Conservation (phyloP, 164 flowering plant species). For the Aristolochia contorta region DNA sequence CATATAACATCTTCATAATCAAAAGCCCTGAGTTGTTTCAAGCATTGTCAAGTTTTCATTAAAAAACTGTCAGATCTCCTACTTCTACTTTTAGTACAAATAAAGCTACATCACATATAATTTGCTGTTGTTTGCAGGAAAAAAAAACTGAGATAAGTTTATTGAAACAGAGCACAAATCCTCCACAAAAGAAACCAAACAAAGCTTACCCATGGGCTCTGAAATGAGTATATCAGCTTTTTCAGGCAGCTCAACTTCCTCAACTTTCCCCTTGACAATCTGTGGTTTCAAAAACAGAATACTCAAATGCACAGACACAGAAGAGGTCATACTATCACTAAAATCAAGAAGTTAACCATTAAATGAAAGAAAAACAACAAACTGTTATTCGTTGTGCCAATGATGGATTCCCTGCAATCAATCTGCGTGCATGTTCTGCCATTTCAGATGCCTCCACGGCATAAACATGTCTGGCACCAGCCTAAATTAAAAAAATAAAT, state of each 20-base stretch:
- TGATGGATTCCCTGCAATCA: slow-evolving; percentile 84
- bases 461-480: slow-evolving; percentile 99
- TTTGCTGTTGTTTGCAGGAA: no score
- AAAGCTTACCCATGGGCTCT: slow-evolving; percentile 90
- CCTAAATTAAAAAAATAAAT: slow-evolving; percentile 26
- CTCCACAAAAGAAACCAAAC: slow-evolving; percentile 1
- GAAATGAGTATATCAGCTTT: slow-evolving; percentile 97
- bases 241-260: slow-evolving; percentile 95
- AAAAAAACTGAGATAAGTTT: no score
- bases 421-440: slow-evolving; percentile 91
- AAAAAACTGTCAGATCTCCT: no score
- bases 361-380: slow-evolving; percentile 6
- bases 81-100: no score
- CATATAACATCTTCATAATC: no score
- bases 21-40: no score
- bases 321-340: neutral
- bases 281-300: slow-evolving; percentile 15
- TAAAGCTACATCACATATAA: no score
- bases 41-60: no score
- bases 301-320: slow-evolving; percentile 2
- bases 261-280: slow-evolving; percentile 96
- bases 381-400: slow-evolving; percentile 75
- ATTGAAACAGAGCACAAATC: no score
- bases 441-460: slow-evolving; percentile 99
- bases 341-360: neutral